These are phyloP conservation scores for Mortierella hygrophila DNA, from an alignment of 192 early-diverging fungal species.

Conservation along the genomic window DNA sequence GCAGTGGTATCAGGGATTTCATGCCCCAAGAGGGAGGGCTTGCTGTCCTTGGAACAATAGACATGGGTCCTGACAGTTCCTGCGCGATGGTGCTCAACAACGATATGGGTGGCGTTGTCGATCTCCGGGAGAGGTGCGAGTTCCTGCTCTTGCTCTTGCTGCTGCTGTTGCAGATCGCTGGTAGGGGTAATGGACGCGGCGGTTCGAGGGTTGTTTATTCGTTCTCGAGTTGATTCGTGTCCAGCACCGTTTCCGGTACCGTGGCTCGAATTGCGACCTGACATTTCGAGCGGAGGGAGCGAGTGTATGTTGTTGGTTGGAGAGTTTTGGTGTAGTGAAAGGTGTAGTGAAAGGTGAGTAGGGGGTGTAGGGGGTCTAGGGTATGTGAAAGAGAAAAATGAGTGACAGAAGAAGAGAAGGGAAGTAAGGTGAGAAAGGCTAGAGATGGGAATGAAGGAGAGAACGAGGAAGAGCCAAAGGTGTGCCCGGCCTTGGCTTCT, in stretches of 20 bases:
- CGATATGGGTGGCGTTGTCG: constrained; percentile 38
- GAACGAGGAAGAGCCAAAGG: too few species aligned
- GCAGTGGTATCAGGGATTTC: background rate
- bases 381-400: too few species aligned
- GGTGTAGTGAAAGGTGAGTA: background rate
- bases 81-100: constrained; percentile 31
- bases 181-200: background rate
- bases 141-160: background rate
- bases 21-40: constrained; percentile 27
- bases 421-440: background rate
- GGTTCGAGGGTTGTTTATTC: too few species aligned
- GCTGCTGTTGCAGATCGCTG: background rate
- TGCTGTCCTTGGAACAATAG: constrained; percentile 35
- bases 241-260: background rate
- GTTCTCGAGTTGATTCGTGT: background rate
- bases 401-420: background rate
- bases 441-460: too few species aligned
- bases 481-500: too few species aligned
- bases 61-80: constrained; percentile 49
- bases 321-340: background rate
- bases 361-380: background rate
- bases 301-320: background rate
- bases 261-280: background rate
- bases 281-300: background rate
- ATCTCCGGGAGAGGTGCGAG: background rate